Conservation (phyloP, 257 asterid species). For the Solanum lycopersicoides region DNA sequence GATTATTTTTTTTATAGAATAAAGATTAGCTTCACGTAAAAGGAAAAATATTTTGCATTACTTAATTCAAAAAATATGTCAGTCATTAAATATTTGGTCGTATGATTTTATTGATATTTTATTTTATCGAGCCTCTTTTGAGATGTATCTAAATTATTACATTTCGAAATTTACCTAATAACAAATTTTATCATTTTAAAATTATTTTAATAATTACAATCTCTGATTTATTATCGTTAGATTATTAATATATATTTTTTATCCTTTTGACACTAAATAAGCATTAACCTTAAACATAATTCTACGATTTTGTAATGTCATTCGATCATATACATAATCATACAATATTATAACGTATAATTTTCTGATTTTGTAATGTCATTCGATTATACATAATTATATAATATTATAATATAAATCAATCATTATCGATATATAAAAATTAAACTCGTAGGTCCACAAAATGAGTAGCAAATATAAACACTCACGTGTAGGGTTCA, state of each 20-base stretch:
- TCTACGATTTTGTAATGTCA: neutral
- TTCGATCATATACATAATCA: neutral
- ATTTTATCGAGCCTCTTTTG: neutral
- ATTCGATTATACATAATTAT: neutral
- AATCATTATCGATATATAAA: neutral
- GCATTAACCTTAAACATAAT: neutral
- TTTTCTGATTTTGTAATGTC: neutral
- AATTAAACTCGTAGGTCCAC: neutral
- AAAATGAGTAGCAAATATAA: neutral
- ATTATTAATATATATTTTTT: neutral
- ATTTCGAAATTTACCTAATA: neutral
- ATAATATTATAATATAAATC: no score
- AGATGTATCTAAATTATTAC: neutral
- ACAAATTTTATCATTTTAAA: neutral
- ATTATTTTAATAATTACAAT: neutral
- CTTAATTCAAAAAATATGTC: neutral
- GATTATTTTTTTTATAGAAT: no score
- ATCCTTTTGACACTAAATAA: neutral
- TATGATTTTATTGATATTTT: neutral
- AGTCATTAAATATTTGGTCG: neutral
- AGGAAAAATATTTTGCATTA: no score
- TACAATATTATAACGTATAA: no score
- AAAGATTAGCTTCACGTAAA: neutral
- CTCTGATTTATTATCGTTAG: neutral
- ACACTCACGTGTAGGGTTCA: constrained; percentile 80